These are phyloP conservation scores for Juglanconis sp. DNA, from an alignment of 2,329 filamentous ascomycete species.

Conservation along the genomic window DNA sequence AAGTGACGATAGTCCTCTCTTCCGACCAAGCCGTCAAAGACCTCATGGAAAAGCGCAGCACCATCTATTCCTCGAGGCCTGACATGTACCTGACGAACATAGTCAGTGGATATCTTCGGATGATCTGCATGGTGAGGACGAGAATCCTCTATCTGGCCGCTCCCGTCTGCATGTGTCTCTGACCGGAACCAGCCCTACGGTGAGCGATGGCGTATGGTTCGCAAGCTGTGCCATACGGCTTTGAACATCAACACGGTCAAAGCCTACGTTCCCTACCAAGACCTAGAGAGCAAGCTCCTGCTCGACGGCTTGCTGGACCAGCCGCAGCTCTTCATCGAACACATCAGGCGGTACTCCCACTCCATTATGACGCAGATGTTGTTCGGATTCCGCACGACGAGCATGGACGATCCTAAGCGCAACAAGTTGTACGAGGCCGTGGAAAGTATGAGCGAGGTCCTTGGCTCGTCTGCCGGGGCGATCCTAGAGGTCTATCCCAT, in stretches of 20 bases:
- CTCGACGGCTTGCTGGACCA: conserved; percentile 42
- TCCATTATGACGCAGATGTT: conserved; percentile 48
- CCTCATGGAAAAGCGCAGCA: conserved; percentile 46
- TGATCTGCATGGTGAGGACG: neutral
- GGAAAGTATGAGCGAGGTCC: conserved; percentile 24
- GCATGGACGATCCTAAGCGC: conserved; percentile 38
- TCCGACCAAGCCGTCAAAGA: conserved; percentile 45
- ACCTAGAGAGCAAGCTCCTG: conserved; percentile 54
- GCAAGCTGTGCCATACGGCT: conserved; percentile 40
- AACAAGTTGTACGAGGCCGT: conserved; percentile 20
- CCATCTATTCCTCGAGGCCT: conserved; percentile 46
- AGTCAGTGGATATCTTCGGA: neutral
- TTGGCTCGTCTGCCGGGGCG: conserved; percentile 36
- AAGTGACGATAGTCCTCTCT: conserved; percentile 43
- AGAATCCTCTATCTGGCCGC: neutral
- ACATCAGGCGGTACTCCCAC: conserved; percentile 45
- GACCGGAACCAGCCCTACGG: conserved; percentile 25
- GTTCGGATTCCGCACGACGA: conserved; percentile 42
- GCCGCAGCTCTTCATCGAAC: conserved; percentile 38
- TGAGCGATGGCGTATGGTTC: conserved; percentile 30
- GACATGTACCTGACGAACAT: neutral
- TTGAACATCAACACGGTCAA: conserved; percentile 44
- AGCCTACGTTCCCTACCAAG: conserved; percentile 52
- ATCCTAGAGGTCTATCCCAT: conserved; percentile 45
- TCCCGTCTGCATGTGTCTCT: neutral